Evolutionary conservation across 805 yeast genomes (phyloP), one percentile per base, ranked within the genome.

Genomic region (Ogataea trehalophila): DNA sequence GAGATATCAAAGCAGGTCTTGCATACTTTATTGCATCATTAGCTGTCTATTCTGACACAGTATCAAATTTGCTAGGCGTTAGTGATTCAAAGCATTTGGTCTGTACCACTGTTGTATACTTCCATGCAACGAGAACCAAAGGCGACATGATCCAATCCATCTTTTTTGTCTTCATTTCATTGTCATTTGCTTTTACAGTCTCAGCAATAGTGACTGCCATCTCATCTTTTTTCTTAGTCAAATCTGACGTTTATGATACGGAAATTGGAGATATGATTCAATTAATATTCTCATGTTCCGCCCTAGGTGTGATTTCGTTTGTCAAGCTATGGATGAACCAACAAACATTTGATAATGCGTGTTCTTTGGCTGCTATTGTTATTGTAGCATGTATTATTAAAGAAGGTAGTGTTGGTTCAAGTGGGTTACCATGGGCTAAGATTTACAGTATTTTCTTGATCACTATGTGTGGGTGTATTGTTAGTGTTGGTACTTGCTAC

Each of bases 121-220:
- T 88, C 70, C 94, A 87, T 59, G 89, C 95, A 0, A 77, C 91
- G 1, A 65, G 95, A 42, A 76, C 94, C 0, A 77, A 79, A 47
- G 96, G 96, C 0, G 79, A 87, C 17, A 87, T 87, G 92, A 76
- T 81, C 50, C 89, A 87, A 59, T 81, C 90, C 13, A 62, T 85
- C 16, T 60, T 78, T 39, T 88, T 79, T 65, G 91, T 83, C 3
- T 55, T 73, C 0, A 48, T 77, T 2, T 70, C 89, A 1, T 64
- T 86, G 15, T 44, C 69, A 4, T 87, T 72, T 66, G 77, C 81
- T 39, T 75, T 79, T 46, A 46, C 71, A 0, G 74, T 82, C 8
- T 75, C 86, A 4, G 61, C 79, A 15, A 75, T 87, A 41, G 75
- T 86, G 64, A 59, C 70, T 1, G 58, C 79, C 1, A 74, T 87